Evolutionary conservation across 2,329 filamentous ascomycete genomes (phyloP).

Genomic region (Pestalotiopsis sp.): DNA sequence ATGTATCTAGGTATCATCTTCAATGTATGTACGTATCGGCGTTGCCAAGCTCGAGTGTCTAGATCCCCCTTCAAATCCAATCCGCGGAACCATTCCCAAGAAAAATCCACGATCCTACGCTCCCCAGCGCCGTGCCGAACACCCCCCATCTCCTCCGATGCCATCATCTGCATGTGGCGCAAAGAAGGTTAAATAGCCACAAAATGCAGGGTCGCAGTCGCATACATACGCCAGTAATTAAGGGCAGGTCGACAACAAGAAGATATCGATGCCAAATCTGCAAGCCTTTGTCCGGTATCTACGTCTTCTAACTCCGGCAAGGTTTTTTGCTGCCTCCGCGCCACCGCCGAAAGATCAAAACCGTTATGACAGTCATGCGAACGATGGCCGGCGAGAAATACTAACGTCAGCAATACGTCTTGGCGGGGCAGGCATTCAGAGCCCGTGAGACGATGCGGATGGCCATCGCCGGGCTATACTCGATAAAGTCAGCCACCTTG

Average conservation of each 20-base stretch:
- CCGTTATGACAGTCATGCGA: not conserved
- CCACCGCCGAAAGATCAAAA: not conserved
- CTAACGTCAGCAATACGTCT: not conserved
- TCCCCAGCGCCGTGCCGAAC: constrained; percentile 20
- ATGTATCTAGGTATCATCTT: too few species aligned
- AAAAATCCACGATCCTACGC: constrained; percentile 10
- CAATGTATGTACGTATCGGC: not conserved
- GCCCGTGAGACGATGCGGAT: not conserved
- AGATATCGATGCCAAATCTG: not conserved
- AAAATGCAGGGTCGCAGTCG: constrained; percentile 11
- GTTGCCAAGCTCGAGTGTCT: constrained; percentile 20
- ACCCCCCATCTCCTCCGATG: constrained; percentile 15
- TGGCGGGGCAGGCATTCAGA: not conserved
- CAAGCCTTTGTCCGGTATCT: too few species aligned
- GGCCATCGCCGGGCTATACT: not conserved
- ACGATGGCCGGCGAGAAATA: not conserved
- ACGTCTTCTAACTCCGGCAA: not conserved
- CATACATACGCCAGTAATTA: constrained; percentile 13
- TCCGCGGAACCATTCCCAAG: constrained; percentile 5
- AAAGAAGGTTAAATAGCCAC: constrained; percentile 27
- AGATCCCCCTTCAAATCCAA: constrained; percentile 19
- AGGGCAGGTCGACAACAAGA: not conserved
- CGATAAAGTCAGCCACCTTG: not conserved
- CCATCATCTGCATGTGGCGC: constrained; percentile 24
- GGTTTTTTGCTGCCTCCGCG: not conserved